Conservation (phyloP, 2,329 filamentous ascomycete species). For the Xylaria sp. region DNA sequence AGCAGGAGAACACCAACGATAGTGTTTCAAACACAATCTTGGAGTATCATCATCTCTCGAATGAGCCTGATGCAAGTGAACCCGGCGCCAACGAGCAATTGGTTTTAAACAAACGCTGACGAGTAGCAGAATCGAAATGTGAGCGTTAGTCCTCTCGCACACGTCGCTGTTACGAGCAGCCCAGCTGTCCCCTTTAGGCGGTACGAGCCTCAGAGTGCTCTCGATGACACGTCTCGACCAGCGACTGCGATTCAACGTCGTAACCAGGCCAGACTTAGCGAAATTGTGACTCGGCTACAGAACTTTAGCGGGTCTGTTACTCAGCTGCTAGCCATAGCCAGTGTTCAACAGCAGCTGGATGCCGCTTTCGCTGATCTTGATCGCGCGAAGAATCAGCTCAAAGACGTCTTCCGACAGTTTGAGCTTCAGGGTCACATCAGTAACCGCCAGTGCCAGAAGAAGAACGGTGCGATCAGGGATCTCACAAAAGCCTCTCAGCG, state of each 20-base stretch:
- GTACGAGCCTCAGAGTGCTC: neutral
- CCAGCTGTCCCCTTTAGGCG: neutral
- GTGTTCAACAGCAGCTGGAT: constrained; percentile 32
- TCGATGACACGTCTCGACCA: neutral
- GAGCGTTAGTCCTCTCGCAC: constrained; percentile 20
- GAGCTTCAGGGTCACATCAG: constrained; percentile 29
- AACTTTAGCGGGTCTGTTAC: constrained; percentile 32
- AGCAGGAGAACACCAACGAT: constrained; percentile 2
- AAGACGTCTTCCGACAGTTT: constrained; percentile 24
- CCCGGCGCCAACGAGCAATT: neutral
- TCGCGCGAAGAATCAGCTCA: constrained; percentile 27
- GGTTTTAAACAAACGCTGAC: neutral
- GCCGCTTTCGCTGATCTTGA: constrained; percentile 28
- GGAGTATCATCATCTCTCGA: neutral
- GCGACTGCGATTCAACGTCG: constrained; percentile 16
- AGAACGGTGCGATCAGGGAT: constrained; percentile 23
- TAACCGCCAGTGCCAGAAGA: constrained; percentile 24
- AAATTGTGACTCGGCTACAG: constrained; percentile 27
- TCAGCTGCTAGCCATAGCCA: constrained; percentile 30
- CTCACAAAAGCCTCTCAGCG: constrained; percentile 24
- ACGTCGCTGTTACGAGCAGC: neutral
- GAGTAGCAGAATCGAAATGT: constrained; percentile 2
- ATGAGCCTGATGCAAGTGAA: constrained; percentile 17
- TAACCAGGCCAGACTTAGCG: constrained; percentile 26
- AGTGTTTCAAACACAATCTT: constrained; percentile 4